Evolutionary conservation across 495 filamentous ascomycete species (phyloP).

Genomic region (Neurospora sp.): DNA sequence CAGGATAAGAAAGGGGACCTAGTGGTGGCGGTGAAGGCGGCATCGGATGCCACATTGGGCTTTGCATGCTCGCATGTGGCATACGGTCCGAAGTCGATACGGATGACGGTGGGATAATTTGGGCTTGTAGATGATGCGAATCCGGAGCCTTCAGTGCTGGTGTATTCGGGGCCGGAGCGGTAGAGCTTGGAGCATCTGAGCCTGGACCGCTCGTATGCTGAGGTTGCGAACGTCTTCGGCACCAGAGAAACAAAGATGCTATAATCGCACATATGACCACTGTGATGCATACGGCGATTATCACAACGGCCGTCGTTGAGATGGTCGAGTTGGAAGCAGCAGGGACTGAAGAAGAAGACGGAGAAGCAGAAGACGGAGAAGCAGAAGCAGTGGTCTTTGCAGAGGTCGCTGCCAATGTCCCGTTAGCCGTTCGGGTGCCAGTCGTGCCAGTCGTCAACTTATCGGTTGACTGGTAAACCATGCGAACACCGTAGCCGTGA

Average conservation of each 20-base stretch:
- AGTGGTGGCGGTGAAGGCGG: not conserved
- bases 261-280: not conserved
- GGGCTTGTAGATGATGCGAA: not conserved
- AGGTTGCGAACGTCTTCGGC: not conserved
- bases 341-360: not conserved
- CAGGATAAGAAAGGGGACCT: not conserved
- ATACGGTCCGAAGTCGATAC: not conserved
- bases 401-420: not conserved
- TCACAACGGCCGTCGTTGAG: not conserved
- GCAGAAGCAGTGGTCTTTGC: not conserved
- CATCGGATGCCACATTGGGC: not conserved
- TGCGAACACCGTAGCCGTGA: constrained; percentile 17
- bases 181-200: not conserved
- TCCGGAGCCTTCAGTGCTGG: not conserved
- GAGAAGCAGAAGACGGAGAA: not conserved
- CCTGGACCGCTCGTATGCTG: not conserved
- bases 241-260: not conserved
- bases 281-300: not conserved
- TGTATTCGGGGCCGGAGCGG: not conserved
- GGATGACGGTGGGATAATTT: not conserved
- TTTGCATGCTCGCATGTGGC: not conserved
- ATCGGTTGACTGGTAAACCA: constrained; percentile 18
- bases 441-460: not conserved
- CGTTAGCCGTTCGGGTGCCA: not conserved
- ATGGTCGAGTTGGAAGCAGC: not conserved